Base-by-base conservation (phyloP, 2,329 filamentous ascomycete species). In the Fusarium praegraminearum region DNA sequence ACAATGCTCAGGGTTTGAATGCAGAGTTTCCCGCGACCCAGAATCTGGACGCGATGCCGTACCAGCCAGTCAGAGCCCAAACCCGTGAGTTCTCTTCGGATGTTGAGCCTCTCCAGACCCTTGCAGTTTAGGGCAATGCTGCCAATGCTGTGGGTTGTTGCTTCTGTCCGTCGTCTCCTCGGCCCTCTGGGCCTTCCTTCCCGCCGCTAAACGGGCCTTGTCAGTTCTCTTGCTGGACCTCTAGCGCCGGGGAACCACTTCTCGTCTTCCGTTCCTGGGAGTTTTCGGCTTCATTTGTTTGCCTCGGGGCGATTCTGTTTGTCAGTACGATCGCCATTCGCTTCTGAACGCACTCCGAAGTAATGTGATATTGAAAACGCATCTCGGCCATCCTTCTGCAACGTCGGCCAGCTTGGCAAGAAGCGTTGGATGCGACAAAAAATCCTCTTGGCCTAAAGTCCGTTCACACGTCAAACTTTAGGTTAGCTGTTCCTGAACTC, bases 191-290 rank as follows among this genome's bases (percentile, higher is more conserved):
- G 38, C 65, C 67, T 59, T 58, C 53, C 67, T 57, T 70, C 67
- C 67, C 67, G 67, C 67, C 63, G 67, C 67, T 68, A 70, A 68
- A 26, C 40, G 46, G 66, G 62, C 57, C 62, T 70, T 70, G 67
- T 68, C 67, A 67, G 53, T 58, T 54, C 24, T 36, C 47, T 38
- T 51, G 35, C 30, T 63, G 36, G 51, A 59, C 33, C 38, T 57
- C 47, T 70, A 71, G 68, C 67, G 64, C 68, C 68, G 67, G 67
- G 67, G 68, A 70, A 69, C 56, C 38, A 38, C 22, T 53, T 65
- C 18, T 54, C 30, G 49, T 55, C 33, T 69, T 69, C 68, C 68
- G 67, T 50, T 18, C 20, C 33, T 56, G 55, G 44, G 44, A 30
- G 51, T 24, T 47, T 43, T 69, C 28, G 44, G 59, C 59, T 64